These are phyloP conservation scores for Irpex sp. DNA, from an alignment of 1,284 basidiomycete species.

Conservation along the genomic window DNA sequence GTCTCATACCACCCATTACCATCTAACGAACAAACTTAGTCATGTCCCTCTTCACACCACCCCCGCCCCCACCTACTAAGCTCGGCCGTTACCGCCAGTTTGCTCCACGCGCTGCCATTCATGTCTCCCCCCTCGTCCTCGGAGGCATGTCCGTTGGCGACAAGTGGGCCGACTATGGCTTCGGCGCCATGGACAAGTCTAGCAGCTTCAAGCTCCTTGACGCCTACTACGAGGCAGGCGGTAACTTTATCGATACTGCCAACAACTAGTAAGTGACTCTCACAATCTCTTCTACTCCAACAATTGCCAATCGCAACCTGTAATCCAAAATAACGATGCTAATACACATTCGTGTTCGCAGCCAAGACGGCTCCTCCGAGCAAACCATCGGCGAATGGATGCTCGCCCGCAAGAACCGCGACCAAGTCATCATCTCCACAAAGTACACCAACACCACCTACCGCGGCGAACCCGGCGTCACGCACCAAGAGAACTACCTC, in stretches of 20 bases:
- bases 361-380: slow-evolving; percentile 28
- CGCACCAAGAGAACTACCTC: slow-evolving; percentile 35
- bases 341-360: background rate
- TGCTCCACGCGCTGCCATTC: slow-evolving; percentile 6
- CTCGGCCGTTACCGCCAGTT: slow-evolving; percentile 10
- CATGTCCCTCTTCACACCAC: background rate
- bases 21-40: too few species aligned
- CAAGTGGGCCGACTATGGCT: slow-evolving; percentile 32
- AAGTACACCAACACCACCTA: slow-evolving; percentile 36
- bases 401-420: slow-evolving; percentile 31
- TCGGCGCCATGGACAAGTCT: slow-evolving; percentile 36
- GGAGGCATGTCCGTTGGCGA: slow-evolving; percentile 50
- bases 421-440: slow-evolving; percentile 40
- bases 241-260: slow-evolving; percentile 30
- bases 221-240: slow-evolving; percentile 25
- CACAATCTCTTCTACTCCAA: background rate
- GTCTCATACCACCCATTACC: too few species aligned
- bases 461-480: slow-evolving; percentile 14
- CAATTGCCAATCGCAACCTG: too few species aligned
- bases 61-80: slow-evolving; percentile 4
- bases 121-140: slow-evolving; percentile 23
- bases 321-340: too few species aligned
- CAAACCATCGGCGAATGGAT: slow-evolving; percentile 39
- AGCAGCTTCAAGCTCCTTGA: slow-evolving; percentile 28
- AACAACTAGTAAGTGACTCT: slow-evolving; percentile 22